Conservation (phyloP, 148 eudicot species). For the Arctostaphylos glauca region DNA sequence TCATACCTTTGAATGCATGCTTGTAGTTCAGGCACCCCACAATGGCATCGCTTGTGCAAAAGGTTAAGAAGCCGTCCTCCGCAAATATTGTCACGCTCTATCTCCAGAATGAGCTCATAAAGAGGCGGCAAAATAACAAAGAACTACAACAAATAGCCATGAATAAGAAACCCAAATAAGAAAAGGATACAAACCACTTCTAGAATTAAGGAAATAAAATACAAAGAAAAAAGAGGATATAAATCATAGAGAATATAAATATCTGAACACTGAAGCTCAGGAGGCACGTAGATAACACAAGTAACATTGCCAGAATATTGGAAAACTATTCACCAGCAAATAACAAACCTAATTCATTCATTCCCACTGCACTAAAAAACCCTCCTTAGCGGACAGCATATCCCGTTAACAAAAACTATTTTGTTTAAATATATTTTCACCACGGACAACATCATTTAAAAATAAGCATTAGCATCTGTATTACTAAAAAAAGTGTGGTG, state of each 20-base stretch:
- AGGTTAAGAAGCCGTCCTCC: constrained; percentile 92
- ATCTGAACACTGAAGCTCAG: not conserved
- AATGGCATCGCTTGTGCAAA: constrained; percentile 89
- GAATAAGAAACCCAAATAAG: constrained; percentile 23
- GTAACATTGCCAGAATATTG: not conserved
- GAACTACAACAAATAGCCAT: constrained; percentile 50
- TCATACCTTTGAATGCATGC: constrained; percentile 83
- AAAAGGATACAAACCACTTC: constrained; percentile 3
- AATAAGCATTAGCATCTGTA: not conserved
- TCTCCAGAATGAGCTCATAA: constrained; percentile 80
- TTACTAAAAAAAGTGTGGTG: not conserved
- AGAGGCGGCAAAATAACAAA: constrained; percentile 92
- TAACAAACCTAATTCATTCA: not conserved
- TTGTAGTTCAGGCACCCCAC: constrained; percentile 98
- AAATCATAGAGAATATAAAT: not conserved
- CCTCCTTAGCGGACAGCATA: not conserved
- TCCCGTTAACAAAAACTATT: not conserved
- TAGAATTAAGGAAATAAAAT: not conserved
- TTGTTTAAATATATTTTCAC: not conserved
- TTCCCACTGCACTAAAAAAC: not conserved
- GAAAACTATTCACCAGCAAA: not conserved
- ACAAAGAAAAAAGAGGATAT: not conserved
- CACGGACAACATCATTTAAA: not conserved
- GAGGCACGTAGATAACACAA: not conserved
- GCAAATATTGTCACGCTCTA: constrained; percentile 69